A percentile compares a stretch with the other conserved stretches of the same genome.
These are phyloP conservation scores for Populus alba DNA, from an alignment of 345 rosid species.

Conservation along the genomic window DNA sequence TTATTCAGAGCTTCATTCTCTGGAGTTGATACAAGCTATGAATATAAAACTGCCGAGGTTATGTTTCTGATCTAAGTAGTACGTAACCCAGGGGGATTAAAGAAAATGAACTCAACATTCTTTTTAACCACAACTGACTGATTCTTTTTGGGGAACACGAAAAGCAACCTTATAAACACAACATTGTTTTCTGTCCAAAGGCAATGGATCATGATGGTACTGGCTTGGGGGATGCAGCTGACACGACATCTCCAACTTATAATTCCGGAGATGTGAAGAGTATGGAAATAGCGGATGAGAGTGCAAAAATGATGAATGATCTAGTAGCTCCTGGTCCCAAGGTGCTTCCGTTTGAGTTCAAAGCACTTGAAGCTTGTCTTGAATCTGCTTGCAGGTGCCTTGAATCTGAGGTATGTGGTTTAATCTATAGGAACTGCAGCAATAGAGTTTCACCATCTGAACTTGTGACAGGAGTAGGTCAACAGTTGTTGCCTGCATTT, in stretches of 20 bases:
- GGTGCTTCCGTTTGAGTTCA: slow-evolving; percentile 62
- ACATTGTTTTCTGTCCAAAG: not conserved
- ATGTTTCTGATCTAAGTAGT: no score
- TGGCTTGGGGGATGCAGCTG: not conserved
- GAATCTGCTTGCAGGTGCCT: slow-evolving; percentile 69
- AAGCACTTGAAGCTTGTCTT: slow-evolving; percentile 77
- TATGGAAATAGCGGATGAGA: not conserved
- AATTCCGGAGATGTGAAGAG: not conserved
- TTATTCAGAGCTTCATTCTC: no score
- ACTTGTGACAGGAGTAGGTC: not conserved
- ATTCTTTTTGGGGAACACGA: no score
- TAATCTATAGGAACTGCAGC: no score
- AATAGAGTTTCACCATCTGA: not conserved
- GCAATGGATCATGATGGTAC: not conserved
- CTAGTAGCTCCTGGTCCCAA: slow-evolving; percentile 27
- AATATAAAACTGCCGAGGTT: no score
- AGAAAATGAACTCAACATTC: no score
- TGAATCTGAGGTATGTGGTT: slow-evolving; percentile 58
- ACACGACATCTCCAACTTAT: not conserved
- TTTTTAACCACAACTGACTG: no score
- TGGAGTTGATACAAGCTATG: no score
- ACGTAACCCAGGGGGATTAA: no score
- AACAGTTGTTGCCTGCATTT: no score
- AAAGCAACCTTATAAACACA: not conserved
- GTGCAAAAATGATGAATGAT: not conserved